These are phyloP conservation scores for Flaveria linearis DNA, from an alignment of 129 eudicot species.

Conservation along the genomic window DNA sequence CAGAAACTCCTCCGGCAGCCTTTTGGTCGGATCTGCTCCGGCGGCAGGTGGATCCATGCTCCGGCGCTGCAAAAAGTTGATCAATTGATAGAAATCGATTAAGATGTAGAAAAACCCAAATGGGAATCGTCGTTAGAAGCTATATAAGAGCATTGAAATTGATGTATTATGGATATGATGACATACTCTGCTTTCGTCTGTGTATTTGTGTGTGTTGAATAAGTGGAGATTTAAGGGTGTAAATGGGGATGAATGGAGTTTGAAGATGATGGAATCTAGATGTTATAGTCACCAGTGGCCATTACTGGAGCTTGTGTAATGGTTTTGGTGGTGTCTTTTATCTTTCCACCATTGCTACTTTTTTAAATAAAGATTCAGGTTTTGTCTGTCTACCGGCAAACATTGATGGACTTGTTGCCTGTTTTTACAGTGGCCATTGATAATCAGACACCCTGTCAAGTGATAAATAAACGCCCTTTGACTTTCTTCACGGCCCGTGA, in stretches of 20 bases:
- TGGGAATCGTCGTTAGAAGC: not conserved
- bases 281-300: constrained; percentile 17
- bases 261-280: constrained; percentile 13
- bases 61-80: constrained; percentile 1
- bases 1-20: constrained; percentile 67
- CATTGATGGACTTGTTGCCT: constrained; percentile 25
- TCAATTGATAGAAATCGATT: not conserved
- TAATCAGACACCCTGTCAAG: too few relatives aligned
- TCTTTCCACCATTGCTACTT: constrained; percentile 5
- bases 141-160: not conserved
- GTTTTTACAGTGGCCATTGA: not conserved
- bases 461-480: too few relatives aligned
- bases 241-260: not conserved
- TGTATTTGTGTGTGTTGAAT: too few relatives aligned
- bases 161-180: not conserved
- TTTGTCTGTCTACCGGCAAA: constrained; percentile 27
- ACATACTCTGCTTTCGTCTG: not conserved
- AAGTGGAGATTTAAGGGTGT: too few relatives aligned
- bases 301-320: constrained; percentile 7
- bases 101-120: not conserved
- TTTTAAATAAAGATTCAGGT: not conserved
- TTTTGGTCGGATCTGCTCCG: constrained; percentile 18
- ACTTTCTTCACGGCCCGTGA: too few relatives aligned
- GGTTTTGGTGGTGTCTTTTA: constrained; percentile 19
- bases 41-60: constrained; percentile 40